Evolutionary conservation across 1,139 yeast genomes (phyloP).

Genomic region (Scheffersomyces parashehatae): DNA sequence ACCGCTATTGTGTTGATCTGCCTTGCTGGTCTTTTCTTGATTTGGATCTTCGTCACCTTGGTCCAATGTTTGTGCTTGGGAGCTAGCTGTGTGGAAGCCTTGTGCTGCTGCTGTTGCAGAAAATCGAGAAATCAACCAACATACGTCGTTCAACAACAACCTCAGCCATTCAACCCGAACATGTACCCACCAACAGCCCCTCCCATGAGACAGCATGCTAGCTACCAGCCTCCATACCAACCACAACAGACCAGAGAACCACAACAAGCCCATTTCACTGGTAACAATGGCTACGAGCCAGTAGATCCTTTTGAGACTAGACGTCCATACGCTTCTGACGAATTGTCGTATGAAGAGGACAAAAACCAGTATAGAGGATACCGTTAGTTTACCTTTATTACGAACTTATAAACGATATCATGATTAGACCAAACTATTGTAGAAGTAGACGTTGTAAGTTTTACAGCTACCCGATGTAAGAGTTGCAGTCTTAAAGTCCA

Average conservation of each 20-base stretch:
- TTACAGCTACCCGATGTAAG: too few relatives aligned
- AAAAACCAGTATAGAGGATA: not conserved
- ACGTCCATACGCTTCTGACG: not conserved
- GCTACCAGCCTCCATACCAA: slow-evolving; percentile 25
- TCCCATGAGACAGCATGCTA: slow-evolving; percentile 8
- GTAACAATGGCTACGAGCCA: slow-evolving; percentile 16
- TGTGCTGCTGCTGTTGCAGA: slow-evolving; percentile 49
- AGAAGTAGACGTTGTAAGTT: too few relatives aligned
- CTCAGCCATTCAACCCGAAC: slow-evolving; percentile 30
- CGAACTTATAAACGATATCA: too few relatives aligned
- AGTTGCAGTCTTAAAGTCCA: too few relatives aligned
- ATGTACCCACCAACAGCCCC: slow-evolving; percentile 28
- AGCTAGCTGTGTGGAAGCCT: slow-evolving; percentile 40
- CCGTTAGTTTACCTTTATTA: not conserved
- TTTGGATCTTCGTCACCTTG: slow-evolving; percentile 48
- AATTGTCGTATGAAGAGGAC: not conserved
- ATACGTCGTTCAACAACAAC: slow-evolving; percentile 16
- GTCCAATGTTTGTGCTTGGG: slow-evolving; percentile 50
- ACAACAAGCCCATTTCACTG: slow-evolving; percentile 15
- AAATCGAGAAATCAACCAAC: slow-evolving; percentile 18
- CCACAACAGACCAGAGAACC: slow-evolving; percentile 13
- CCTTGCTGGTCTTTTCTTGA: slow-evolving; percentile 46
- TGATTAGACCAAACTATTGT: too few relatives aligned
- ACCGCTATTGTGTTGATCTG: slow-evolving; percentile 76
- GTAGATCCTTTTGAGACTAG: slow-evolving; percentile 4